Evolutionary conservation across 345 rosid species (phyloP), one percentile per base, ranked within the genome.

Genomic region (Hibiscus tridactylites): DNA sequence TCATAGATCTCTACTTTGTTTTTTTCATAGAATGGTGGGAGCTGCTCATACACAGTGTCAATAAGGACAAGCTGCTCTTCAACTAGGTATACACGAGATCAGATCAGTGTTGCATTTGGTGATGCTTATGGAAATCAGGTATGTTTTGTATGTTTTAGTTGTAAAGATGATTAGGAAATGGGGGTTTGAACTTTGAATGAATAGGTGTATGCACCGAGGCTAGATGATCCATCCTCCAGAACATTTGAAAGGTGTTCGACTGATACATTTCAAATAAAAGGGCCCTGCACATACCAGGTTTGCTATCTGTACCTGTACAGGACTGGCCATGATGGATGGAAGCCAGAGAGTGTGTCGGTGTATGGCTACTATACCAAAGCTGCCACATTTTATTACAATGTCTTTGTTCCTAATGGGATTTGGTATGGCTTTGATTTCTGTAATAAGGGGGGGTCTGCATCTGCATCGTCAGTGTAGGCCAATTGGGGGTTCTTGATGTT

Each of bases 371-470:
- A 85, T 50, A 54, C 80, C 16, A 79, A 57, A 50, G 57, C 88
- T 3, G 81, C 83, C 2, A 81, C 84, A 5, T 88, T 88, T 73
- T 72, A 85, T 70, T 82, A 84, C 73, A 73, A 79, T 73, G 78
- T 83, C 28, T 85, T 76, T 75, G 75, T 81, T 46, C 91, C 91
- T 16, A 57, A 35, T 65, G 85, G 70, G 28, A 29, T 84, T 57
- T 88, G 92, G 97, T 92, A 75, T 64, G 96, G 94, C 13, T 88
- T 84, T 61, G 77, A 88, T 77, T 63, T 61, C 31, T 90, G 91
- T 70, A 53, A 77, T 59, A 61, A 33, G 3, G 52, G 57, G 10
- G 56, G 73, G 58, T 24, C 28, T 28, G 28, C 68, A 8, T 53
- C 61, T 9, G 29, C 66, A 8, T 44, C 44, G 28, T 16, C 68